phyloP scores from a whole-genome alignment of 2,329 filamentous ascomycete species.

The Aspergillus sp. region DNA sequence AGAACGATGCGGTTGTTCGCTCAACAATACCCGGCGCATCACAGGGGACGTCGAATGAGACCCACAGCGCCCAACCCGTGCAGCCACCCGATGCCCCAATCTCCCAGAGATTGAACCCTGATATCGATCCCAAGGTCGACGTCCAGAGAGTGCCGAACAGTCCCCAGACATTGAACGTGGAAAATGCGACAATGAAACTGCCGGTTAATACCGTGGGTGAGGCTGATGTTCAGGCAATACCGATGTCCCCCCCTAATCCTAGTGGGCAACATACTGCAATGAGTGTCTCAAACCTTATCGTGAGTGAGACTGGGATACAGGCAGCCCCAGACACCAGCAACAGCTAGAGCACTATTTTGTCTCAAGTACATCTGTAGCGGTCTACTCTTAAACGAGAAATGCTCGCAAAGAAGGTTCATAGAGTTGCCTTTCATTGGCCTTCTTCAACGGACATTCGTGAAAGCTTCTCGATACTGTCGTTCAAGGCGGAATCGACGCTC shows the following conservation, averaged over 20 bases:
- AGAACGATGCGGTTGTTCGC: slow-evolving; percentile 36
- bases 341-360: slow-evolving; percentile 2
- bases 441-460: slow-evolving; percentile 45
- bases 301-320: slow-evolving; percentile 6
- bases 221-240: neutral
- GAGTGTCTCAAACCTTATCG: neutral
- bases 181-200: slow-evolving; percentile 1
- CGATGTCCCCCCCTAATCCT: neutral
- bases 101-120: neutral
- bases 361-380: neutral
- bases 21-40: slow-evolving; percentile 27
- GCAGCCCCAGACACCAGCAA: slow-evolving; percentile 7
- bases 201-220: neutral
- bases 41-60: neutral
- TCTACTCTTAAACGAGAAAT: neutral
- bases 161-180: slow-evolving; percentile 1
- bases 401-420: neutral
- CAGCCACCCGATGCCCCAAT: neutral
- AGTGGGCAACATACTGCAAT: neutral
- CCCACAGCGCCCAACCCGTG: slow-evolving; percentile 1
- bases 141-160: neutral
- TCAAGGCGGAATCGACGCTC: slow-evolving; percentile 32
- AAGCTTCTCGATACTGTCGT: slow-evolving; percentile 40
- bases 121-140: neutral
- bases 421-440: slow-evolving; percentile 13